These are phyloP conservation scores for Fagus crenata DNA, from an alignment of 306 rosid species.

Conservation along the genomic window DNA sequence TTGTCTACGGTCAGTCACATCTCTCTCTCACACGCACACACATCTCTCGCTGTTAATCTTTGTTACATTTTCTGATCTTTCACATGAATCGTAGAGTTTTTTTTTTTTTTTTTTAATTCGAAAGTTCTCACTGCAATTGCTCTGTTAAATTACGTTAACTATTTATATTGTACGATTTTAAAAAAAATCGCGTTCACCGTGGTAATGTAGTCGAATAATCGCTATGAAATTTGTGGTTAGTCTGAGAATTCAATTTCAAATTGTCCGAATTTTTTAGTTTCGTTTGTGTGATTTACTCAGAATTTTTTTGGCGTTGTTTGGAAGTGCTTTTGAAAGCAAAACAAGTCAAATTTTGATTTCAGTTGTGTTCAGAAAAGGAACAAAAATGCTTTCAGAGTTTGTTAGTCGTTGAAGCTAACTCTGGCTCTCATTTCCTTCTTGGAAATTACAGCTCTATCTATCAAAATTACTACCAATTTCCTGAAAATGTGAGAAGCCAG, in stretches of 20 bases:
- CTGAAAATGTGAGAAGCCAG: neutral
- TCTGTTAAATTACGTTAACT: neutral
- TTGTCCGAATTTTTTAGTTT: neutral
- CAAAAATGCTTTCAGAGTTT: neutral
- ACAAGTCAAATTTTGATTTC: neutral
- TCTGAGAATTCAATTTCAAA: neutral
- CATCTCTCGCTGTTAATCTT: conserved; percentile 7
- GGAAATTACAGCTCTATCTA: neutral
- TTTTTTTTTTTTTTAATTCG: too few species aligned
- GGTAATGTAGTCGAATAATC: neutral
- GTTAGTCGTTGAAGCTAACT: neutral
- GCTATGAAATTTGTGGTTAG: neutral
- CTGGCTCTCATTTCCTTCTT: neutral
- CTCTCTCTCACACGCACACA: neutral
- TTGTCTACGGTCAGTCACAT: conserved; percentile 53
- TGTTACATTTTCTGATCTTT: neutral
- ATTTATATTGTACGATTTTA: neutral
- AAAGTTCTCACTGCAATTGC: neutral
- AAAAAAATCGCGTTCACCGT: neutral
- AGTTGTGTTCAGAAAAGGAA: neutral
- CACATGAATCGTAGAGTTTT: too few species aligned
- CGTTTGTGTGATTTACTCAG: neutral
- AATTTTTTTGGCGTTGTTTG: neutral
- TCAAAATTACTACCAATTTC: too few species aligned
- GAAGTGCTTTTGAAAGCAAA: neutral